These are phyloP conservation scores for Brassica juncea DNA, from an alignment of 345 rosid genomes.

Conservation along the genomic window DNA sequence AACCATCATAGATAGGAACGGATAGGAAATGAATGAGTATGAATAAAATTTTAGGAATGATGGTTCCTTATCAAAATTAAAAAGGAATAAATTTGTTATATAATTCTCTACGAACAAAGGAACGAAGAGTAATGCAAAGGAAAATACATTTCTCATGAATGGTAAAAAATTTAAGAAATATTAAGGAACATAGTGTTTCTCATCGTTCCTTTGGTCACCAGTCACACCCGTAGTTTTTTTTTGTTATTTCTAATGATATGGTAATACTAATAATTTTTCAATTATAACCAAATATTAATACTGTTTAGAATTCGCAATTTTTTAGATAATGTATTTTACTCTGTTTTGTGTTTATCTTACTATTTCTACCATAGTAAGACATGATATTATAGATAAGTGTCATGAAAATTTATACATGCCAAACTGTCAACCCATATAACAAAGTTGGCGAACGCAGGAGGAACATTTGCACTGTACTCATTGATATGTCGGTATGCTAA, in stretches of 20 bases:
- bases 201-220: no score
- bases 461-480: conserved; percentile 79
- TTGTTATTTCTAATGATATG: background rate
- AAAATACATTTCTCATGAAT: no score
- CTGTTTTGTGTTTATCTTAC: background rate
- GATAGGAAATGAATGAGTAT: no score
- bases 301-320: background rate
- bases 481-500: conserved; percentile 58
- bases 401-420: background rate
- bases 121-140: no score
- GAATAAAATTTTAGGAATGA: no score
- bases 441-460: conserved; percentile 47
- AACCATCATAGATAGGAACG: no score
- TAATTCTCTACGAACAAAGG: no score
- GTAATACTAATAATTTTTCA: background rate
- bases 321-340: background rate
- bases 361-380: background rate
- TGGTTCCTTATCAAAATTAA: no score
- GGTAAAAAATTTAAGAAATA: no score
- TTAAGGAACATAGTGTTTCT: no score
- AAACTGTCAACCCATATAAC: background rate
- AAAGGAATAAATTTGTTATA: no score
- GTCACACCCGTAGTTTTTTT: background rate
- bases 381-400: background rate
- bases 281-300: background rate